Percentiles rank a stretch among this genome's conserved stretches.
Evolutionary conservation across 2,329 filamentous ascomycete species (phyloP).

Genomic region (Biscogniauxia marginata): DNA sequence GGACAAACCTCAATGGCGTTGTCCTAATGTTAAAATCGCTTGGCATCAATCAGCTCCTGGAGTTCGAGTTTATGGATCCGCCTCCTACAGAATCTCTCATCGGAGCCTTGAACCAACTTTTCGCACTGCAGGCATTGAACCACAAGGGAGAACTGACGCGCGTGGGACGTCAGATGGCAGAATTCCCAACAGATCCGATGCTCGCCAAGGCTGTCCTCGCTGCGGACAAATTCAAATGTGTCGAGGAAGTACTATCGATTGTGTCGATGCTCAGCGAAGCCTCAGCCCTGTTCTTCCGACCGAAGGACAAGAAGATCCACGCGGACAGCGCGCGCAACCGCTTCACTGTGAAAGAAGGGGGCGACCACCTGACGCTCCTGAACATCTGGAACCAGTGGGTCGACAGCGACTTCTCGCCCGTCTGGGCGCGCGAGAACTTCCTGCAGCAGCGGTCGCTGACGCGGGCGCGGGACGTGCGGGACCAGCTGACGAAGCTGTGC

Average conservation of each 20-base stretch:
- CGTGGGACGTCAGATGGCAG: constrained; percentile 88
- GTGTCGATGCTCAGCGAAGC: constrained; percentile 93
- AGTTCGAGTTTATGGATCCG: constrained; percentile 96
- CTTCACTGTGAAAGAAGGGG: constrained; percentile 87
- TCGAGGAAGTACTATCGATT: constrained; percentile 87
- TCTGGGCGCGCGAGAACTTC: constrained; percentile 93
- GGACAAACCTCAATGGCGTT: constrained; percentile 81
- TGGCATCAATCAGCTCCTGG: constrained; percentile 86
- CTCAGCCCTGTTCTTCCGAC: constrained; percentile 86
- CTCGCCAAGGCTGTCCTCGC: constrained; percentile 85
- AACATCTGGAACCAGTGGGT: constrained; percentile 97
- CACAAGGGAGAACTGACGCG: constrained; percentile 87
- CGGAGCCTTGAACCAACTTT: constrained; percentile 83
- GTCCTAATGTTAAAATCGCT: constrained; percentile 85
- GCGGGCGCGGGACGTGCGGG: constrained; percentile 84
- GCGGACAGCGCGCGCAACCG: constrained; percentile 86
- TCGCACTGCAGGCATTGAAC: constrained; percentile 85
- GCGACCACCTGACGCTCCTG: constrained; percentile 83
- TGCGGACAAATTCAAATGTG: constrained; percentile 86
- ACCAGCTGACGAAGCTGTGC: constrained; percentile 88
- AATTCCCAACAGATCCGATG: constrained; percentile 92
- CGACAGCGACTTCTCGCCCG: constrained; percentile 81
- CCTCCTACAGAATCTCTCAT: constrained; percentile 89
- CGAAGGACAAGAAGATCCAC: constrained; percentile 96
- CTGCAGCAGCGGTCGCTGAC: constrained; percentile 87